Evolutionary conservation across 805 yeast species (phyloP).

Genomic region (Blastobotrys attinorum): DNA sequence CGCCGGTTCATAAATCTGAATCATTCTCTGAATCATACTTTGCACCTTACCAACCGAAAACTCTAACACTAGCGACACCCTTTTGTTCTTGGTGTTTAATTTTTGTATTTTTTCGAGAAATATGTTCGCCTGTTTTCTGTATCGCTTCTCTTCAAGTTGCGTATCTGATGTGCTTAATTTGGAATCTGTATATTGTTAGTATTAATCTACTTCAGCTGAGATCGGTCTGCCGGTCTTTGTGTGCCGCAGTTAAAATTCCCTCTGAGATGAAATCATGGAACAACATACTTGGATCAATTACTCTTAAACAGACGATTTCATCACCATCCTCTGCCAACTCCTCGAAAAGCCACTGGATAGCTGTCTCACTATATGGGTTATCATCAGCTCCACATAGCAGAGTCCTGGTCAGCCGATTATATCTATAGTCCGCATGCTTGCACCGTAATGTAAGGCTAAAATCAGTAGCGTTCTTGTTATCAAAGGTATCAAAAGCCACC

Average conservation of each 20-base stretch:
- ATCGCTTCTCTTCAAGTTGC: constrained; percentile 16
- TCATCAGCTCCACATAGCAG: constrained; percentile 39
- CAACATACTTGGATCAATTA: constrained; percentile 30
- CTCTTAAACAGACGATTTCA: constrained; percentile 38
- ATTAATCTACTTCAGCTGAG: not conserved
- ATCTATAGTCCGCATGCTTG: constrained; percentile 33
- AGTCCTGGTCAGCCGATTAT: constrained; percentile 34
- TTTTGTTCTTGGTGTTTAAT: constrained; percentile 26
- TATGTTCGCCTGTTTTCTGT: constrained; percentile 31
- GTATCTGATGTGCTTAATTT: constrained; percentile 3
- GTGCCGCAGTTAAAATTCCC: too few relatives aligned
- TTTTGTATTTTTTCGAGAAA: constrained; percentile 28
- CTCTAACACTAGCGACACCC: constrained; percentile 38
- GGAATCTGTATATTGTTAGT: constrained; percentile 10
- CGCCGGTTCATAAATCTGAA: constrained; percentile 39
- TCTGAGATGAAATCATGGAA: too few relatives aligned
- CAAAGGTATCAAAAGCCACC: constrained; percentile 38
- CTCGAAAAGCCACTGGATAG: constrained; percentile 39
- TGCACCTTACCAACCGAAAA: constrained; percentile 38
- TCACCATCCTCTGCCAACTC: constrained; percentile 40
- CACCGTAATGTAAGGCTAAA: constrained; percentile 33
- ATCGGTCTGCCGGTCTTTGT: too few relatives aligned
- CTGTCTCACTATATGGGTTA: constrained; percentile 35
- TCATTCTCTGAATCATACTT: constrained; percentile 32
- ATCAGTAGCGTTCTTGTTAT: constrained; percentile 29